Base-by-base conservation (phyloP, 306 rosid genomes). In the Medicago arabica region DNA sequence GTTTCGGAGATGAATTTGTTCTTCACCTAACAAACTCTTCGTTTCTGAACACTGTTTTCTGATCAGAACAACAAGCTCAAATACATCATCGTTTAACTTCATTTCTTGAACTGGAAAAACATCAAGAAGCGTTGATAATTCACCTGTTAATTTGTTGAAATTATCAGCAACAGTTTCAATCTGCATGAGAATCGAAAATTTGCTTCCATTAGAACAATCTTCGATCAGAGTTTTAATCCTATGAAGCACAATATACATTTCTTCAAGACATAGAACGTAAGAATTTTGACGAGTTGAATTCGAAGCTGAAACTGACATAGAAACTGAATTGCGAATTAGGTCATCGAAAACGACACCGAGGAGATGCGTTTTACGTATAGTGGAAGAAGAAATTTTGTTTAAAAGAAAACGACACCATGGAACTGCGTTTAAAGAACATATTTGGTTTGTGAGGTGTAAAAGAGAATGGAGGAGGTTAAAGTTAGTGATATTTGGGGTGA, bases 181-280 rank as follows among this genome's bases (percentile, higher is more conserved):
- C 66, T 90, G 93, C 84, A 88, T 62, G 2, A 96, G 79, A 0
- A 89, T 55, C 76, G 89, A 86, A 86, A 92, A 87, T 76, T 80
- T 88, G 87, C 93, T 89, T 15, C 89, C 92, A 7, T 72, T 81
- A 12, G 86, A 86, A 63, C 85, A 89, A 41, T 92, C 97, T 46
- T 90, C 93, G 3, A 92, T 31, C 2, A 96, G 72, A 4, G 96
- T 59, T 54, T 88, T 90, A 85, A 89, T 72, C 15, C 92, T 76
- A 82, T 92, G 98, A 2, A 96, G 77, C 13, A 89, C 86, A 47
- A 96, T 84, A 85, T 84, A 84, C 90, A 91, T 86, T 79, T 92
- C 98, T 7, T 88, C 90, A 50, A 92, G 88, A 67, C 99, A 92
- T 9, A 96, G 88, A n/a, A 75, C 2, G 2, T 84, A 77, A 0